Percentiles rank a stretch among this genome's conserved stretches.
phyloP scores from a whole-genome alignment of 768 basidiomycete species.

The Lactifluus hygrophoroides region DNA sequence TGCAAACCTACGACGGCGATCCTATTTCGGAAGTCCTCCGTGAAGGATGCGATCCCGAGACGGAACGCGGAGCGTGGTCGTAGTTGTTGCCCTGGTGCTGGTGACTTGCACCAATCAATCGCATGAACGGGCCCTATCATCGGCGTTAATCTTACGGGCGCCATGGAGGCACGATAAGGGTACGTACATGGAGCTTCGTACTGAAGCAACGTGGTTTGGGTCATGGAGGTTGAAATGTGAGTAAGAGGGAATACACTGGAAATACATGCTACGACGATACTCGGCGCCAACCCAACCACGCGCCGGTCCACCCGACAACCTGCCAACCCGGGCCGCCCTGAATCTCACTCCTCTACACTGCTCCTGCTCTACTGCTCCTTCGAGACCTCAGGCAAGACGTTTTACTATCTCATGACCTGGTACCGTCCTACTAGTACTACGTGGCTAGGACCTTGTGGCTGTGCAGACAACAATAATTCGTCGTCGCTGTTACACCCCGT shows the following conservation, averaged over 20 bases:
- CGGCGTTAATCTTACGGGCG: constrained; percentile 9
- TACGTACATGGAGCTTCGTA: constrained; percentile 81
- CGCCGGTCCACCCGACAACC: background rate
- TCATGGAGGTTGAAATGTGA: constrained; percentile 35
- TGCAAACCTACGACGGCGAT: constrained; percentile 73
- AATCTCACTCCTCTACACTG: too few species aligned
- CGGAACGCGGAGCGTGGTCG: constrained; percentile 75
- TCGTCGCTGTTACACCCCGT: too few species aligned
- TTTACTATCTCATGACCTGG: too few species aligned
- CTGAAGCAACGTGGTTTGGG: constrained; percentile 63
- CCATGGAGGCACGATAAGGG: background rate
- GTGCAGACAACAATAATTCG: too few species aligned
- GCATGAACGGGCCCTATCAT: constrained; percentile 68
- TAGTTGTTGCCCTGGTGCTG: constrained; percentile 62
- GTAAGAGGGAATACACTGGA: background rate
- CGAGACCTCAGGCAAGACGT: too few species aligned
- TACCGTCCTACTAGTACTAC: too few species aligned
- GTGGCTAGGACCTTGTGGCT: too few species aligned
- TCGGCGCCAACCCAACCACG: too few species aligned
- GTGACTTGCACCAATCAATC: constrained; percentile 82
- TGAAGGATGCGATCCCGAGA: constrained; percentile 77
- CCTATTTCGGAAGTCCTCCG: constrained; percentile 75
- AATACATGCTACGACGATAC: too few species aligned
- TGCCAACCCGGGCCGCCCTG: too few species aligned
- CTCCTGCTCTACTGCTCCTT: too few species aligned